Conservation (phyloP, 345 rosid species). For the Brassica cretica region DNA sequence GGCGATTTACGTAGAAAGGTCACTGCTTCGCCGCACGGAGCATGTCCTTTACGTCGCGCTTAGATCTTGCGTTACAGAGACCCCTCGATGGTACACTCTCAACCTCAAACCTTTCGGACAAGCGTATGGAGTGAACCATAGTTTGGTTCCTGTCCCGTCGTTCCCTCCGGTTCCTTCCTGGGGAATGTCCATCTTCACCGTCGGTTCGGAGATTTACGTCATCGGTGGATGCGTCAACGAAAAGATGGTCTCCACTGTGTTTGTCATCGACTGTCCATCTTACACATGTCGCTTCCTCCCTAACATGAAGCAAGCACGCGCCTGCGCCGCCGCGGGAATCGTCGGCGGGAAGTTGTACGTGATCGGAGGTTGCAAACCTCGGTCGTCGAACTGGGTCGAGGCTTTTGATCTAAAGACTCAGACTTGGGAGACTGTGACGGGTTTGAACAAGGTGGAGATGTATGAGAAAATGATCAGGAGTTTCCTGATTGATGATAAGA, state of each 20-base stretch:
- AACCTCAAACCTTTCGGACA: slow-evolving; percentile 5
- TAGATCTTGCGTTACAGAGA: slow-evolving; percentile 21
- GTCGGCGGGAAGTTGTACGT: slow-evolving; percentile 57
- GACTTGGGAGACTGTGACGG: slow-evolving; percentile 41
- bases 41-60: slow-evolving; percentile 1
- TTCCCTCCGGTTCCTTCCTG: slow-evolving; percentile 31
- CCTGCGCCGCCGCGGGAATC: slow-evolving; percentile 45
- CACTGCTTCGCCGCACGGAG: not conserved
- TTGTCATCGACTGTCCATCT: slow-evolving; percentile 13
- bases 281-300: slow-evolving; percentile 9
- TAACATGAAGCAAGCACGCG: slow-evolving; percentile 27
- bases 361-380: slow-evolving; percentile 60
- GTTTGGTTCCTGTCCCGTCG: slow-evolving; percentile 16
- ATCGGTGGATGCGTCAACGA: slow-evolving; percentile 22
- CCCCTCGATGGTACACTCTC: slow-evolving; percentile 30
- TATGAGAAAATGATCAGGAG: slow-evolving; percentile 12
- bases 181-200: slow-evolving; percentile 25
- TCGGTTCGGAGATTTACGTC: slow-evolving; percentile 12
- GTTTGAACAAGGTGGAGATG: not conserved
- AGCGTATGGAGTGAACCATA: not conserved
- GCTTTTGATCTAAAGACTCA: slow-evolving; percentile 47
- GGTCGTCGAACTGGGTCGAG: slow-evolving; percentile 60
- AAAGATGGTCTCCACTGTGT: slow-evolving; percentile 14
- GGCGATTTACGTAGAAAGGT: slow-evolving; percentile 16
- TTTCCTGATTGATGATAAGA: slow-evolving; percentile 2